Evolutionary conservation across 1,284 basidiomycete genomes (phyloP).

Genomic region (Cerrena zonata): DNA sequence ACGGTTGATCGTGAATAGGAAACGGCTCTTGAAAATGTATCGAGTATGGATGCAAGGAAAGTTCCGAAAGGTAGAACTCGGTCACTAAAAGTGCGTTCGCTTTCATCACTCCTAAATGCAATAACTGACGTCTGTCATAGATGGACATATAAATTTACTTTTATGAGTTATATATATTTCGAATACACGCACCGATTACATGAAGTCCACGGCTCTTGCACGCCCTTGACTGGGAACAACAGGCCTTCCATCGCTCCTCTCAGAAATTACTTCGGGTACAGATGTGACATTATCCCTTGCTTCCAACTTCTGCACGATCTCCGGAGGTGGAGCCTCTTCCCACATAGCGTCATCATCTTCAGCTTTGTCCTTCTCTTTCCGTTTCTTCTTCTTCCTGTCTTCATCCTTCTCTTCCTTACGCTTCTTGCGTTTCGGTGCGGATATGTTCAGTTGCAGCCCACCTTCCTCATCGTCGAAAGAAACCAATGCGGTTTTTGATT

Average conservation of each 20-base stretch:
- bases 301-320: slow-evolving; percentile 32
- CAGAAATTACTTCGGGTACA: slow-evolving; percentile 10
- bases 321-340: slow-evolving; percentile 54
- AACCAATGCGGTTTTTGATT: slow-evolving; percentile 46
- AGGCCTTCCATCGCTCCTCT: slow-evolving; percentile 3
- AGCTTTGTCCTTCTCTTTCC: slow-evolving; percentile 30
- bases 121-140: not conserved
- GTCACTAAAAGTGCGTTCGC: not conserved
- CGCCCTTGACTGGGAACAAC: slow-evolving; percentile 36
- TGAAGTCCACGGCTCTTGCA: slow-evolving; percentile 64
- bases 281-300: not conserved
- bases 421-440: slow-evolving; percentile 38
- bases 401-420: slow-evolving; percentile 29
- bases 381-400: slow-evolving; percentile 27
- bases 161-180: not conserved
- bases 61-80: slow-evolving; percentile 48
- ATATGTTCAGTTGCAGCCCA: slow-evolving; percentile 26
- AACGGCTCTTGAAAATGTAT: slow-evolving; percentile 91
- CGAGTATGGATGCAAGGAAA: slow-evolving; percentile 91
- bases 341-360: slow-evolving; percentile 53
- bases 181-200: slow-evolving; percentile 30
- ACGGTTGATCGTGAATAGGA: slow-evolving; percentile 85
- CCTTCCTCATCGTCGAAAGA: slow-evolving; percentile 65
- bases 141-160: not conserved
- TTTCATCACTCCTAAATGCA: too few species aligned